Percentiles rank a stretch among this genome's conserved stretches.
Evolutionary conservation across 305 asterid species (phyloP).

Genomic region (Striga hermonthica): DNA sequence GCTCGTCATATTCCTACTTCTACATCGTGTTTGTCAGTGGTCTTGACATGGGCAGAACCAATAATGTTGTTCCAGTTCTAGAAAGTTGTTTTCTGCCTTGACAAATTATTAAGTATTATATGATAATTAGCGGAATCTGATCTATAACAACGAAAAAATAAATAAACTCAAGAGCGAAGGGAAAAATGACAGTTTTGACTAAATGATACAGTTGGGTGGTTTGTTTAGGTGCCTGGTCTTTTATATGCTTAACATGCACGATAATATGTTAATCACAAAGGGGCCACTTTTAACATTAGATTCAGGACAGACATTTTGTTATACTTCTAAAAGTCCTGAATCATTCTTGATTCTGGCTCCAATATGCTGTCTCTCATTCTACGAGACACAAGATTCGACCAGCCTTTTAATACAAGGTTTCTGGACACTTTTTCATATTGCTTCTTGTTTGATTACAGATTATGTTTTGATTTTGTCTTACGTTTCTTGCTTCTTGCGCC

Average conservation of each 20-base stretch:
- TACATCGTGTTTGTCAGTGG: constrained; percentile 14
- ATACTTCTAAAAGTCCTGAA: not conserved
- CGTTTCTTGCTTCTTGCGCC: constrained; percentile 20
- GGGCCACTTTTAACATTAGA: not conserved
- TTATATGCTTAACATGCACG: not conserved
- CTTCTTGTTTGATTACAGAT: constrained; percentile 19
- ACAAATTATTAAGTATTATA: not conserved
- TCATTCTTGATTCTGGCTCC: not conserved
- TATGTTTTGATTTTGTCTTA: constrained; percentile 14
- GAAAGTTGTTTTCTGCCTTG: constrained; percentile 17
- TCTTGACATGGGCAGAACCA: constrained; percentile 14
- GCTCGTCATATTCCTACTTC: constrained; percentile 31
- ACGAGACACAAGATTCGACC: not conserved
- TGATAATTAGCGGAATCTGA: not conserved
- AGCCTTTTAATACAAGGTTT: not conserved
- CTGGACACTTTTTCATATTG: not conserved
- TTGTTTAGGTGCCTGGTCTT: not conserved
- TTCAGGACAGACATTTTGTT: not conserved
- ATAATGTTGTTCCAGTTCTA: constrained; percentile 13
- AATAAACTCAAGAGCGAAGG: not conserved
- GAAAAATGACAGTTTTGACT: not conserved
- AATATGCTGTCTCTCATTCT: not conserved
- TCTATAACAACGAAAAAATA: not conserved
- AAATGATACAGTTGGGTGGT: not conserved
- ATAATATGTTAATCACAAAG: not conserved